Evolutionary conservation across 371 early-diverging fungal species (phyloP), one percentile per base, ranked within the genome.

Genomic region (Mortierella sp.): DNA sequence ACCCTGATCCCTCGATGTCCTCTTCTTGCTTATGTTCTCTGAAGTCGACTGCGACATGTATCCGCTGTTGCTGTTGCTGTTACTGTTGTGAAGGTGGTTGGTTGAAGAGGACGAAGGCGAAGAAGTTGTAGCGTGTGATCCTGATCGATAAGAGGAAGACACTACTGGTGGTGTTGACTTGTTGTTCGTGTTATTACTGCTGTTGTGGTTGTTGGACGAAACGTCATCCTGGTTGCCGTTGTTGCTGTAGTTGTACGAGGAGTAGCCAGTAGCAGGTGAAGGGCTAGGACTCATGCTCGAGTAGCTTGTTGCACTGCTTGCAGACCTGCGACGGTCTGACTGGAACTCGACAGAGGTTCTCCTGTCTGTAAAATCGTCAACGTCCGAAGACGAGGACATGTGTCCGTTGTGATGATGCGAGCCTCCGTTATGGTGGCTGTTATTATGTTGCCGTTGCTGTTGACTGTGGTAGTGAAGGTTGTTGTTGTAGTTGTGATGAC

Each of bases 261-360:
- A 44, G 70, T 74, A 79, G 11, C 50, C 50, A 50, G 50, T 21
- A 11, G 68, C 57, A 55, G 79, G 74, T 14, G 79, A 74, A 19
- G 79, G 74, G 24, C 77, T 77, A 24, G 79, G 70, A 44, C 79
- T 79, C 73, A 74, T 58, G 34, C 79, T 79, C 21, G 79, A 79
- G 26, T 65, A 31, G 19, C 79, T 79, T 4, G 65, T 79, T 10
- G 57, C 74, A 44, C 79, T 79, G 55, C 79, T 74, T 60, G 74
- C 65, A 14, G 79, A 79, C 79, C 70, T 73, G 16, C 79, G 58
- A 16, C 79, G 79, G 38, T 79, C 70, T 11, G 58, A 44, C 19
- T 55, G 31, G 14, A 44, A 79, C 28, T 79, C 68, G 45, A 74
- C 34, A 2, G 70, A 74, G 55, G 74, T 38, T 42, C 52, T 65